Evolutionary conservation across 148 eudicot species (phyloP).

Genomic region (Rhododendron ovatum): DNA sequence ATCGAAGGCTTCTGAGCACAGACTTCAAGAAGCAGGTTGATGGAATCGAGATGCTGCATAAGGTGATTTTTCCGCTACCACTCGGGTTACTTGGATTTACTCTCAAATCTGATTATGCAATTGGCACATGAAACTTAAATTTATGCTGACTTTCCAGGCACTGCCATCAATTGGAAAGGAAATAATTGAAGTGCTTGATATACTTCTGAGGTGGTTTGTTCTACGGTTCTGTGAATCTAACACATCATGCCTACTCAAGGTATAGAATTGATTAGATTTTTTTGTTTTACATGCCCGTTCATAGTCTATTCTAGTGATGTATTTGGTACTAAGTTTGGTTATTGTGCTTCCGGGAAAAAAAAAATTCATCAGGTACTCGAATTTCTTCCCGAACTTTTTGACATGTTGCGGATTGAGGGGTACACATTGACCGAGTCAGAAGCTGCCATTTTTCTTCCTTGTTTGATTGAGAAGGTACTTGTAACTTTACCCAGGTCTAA

Average conservation of each 20-base stretch:
- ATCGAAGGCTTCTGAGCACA: constrained; percentile 75
- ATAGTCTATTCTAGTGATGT: neutral
- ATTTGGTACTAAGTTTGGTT: neutral
- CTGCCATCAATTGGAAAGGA: constrained; percentile 79
- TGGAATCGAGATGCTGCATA: constrained; percentile 94
- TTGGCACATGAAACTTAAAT: constrained; percentile 11
- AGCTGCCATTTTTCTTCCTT: constrained; percentile 85
- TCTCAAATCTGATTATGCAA: constrained; percentile 9
- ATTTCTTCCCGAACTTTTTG: constrained; percentile 89
- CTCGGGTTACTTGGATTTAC: neutral
- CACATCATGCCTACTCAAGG: constrained; percentile 93
- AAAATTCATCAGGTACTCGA: constrained; percentile 60
- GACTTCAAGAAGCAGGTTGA: constrained; percentile 97
- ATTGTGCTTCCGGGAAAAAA: neutral
- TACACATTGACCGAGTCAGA: constrained; percentile 89
- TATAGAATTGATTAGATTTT: constrained; percentile 9
- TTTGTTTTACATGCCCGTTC: neutral
- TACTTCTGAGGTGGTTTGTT: constrained; percentile 92
- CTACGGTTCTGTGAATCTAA: constrained; percentile 89
- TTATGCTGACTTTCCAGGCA: constrained; percentile 42
- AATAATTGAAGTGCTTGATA: constrained; percentile 75
- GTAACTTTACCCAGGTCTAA: neutral
- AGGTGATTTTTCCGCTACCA: constrained; percentile 38
- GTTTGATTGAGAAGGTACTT: constrained; percentile 84
- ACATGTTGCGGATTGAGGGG: constrained; percentile 67